Evolutionary conservation across 2,329 filamentous ascomycete genomes (phyloP).

Genomic region (Neonectria magnoliae): DNA sequence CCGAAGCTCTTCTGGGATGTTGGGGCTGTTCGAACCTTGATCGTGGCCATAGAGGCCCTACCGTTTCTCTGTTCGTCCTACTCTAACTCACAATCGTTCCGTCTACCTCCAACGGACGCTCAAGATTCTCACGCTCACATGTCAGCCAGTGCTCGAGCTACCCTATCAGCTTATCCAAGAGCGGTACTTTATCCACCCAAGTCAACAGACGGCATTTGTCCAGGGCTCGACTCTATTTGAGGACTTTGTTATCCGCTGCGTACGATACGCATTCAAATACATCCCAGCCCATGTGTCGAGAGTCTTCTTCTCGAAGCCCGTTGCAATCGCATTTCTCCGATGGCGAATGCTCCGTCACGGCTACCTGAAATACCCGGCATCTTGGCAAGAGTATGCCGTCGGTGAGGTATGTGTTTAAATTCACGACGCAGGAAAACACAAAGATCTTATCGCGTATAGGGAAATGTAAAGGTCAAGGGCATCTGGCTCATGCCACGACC

Average conservation of each 20-base stretch:
- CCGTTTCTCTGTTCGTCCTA: conserved; percentile 72
- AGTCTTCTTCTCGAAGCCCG: conserved; percentile 80
- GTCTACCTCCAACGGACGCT: conserved; percentile 4
- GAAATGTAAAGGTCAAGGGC: conserved; percentile 63
- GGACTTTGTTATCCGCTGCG: conserved; percentile 79
- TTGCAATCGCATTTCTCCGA: conserved; percentile 77
- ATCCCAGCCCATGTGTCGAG: conserved; percentile 75
- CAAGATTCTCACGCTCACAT: conserved; percentile 25
- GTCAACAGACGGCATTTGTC: conserved; percentile 67
- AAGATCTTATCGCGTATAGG: conserved; percentile 17
- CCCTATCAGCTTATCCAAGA: conserved; percentile 46
- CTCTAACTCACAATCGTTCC: neutral
- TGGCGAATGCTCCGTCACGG: conserved; percentile 82
- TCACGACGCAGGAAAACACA: neutral
- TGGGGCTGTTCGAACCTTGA: conserved; percentile 67
- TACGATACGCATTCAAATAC: conserved; percentile 79
- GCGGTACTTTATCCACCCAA: conserved; percentile 44
- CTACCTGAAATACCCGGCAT: conserved; percentile 67
- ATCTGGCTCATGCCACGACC: conserved; percentile 75
- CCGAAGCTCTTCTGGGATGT: conserved; percentile 77
- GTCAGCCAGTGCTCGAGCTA: conserved; percentile 40
- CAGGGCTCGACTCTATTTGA: conserved; percentile 77
- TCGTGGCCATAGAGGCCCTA: conserved; percentile 68
- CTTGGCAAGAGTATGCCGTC: conserved; percentile 65
- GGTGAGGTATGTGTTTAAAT: conserved; percentile 39